Percentiles rank a stretch among this genome's conserved stretches.
Conservation (phyloP, 108 stramenopile genomes). For the Nitzschia sp. region DNA sequence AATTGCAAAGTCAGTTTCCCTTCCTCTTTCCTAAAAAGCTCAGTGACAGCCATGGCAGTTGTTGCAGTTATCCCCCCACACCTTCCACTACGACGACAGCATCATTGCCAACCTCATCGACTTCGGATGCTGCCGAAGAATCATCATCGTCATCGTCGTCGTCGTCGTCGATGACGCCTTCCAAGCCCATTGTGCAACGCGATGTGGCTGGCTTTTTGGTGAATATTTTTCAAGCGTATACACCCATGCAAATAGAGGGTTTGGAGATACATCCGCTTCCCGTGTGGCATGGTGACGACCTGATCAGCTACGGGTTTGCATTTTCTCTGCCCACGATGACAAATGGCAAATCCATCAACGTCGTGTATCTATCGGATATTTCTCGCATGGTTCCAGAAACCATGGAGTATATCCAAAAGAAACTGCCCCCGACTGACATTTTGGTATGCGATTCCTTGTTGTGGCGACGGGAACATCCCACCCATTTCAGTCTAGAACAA, state of each 20-base stretch:
- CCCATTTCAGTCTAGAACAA: slow-evolving; percentile 71
- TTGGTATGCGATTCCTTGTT: slow-evolving; percentile 76
- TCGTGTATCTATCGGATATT: slow-evolving; percentile 87
- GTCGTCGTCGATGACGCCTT: not conserved
- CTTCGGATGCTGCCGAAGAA: not conserved
- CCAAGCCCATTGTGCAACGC: slow-evolving; percentile 44
- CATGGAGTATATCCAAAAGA: slow-evolving; percentile 56
- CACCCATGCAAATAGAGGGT: slow-evolving; percentile 54
- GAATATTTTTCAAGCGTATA: slow-evolving; percentile 51
- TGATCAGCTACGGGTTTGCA: slow-evolving; percentile 76
- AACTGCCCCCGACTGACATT: slow-evolving; percentile 75
- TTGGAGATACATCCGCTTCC: slow-evolving; percentile 78
- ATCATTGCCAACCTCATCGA: not conserved
- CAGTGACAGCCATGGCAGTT: not conserved
- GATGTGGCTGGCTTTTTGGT: slow-evolving; percentile 73
- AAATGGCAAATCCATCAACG: slow-evolving; percentile 36
- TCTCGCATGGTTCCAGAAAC: slow-evolving; percentile 73
- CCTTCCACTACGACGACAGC: slow-evolving; percentile 3
- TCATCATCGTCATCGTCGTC: too few relatives aligned
- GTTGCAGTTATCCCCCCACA: not conserved
- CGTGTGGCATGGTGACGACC: slow-evolving; percentile 86
- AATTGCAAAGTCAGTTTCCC: slow-evolving; percentile 57
- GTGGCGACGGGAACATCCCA: slow-evolving; percentile 39
- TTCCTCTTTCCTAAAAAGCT: slow-evolving; percentile 60
- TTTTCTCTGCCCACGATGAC: slow-evolving; percentile 52